These are phyloP conservation scores for Epichloe scottii DNA, from an alignment of 2,329 filamentous ascomycete genomes.

Conservation along the genomic window DNA sequence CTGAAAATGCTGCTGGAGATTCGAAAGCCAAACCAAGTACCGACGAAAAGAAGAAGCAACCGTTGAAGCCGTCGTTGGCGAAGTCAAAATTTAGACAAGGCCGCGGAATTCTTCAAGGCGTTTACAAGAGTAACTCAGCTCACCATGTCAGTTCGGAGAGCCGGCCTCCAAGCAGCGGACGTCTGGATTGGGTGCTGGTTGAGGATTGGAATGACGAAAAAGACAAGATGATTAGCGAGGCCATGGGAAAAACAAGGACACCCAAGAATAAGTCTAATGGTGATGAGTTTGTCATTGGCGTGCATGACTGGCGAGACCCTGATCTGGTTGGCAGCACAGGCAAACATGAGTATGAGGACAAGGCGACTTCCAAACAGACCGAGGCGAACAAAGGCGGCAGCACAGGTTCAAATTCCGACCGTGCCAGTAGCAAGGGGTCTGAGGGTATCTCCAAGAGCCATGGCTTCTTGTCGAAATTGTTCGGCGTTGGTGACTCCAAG, in stretches of 20 bases:
- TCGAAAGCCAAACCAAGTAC: slow-evolving; percentile 15
- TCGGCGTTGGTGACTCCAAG: slow-evolving; percentile 29
- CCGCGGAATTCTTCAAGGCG: not conserved
- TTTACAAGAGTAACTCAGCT: slow-evolving; percentile 13
- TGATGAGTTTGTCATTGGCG: slow-evolving; percentile 62
- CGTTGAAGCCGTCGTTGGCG: slow-evolving; percentile 10
- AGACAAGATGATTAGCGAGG: slow-evolving; percentile 30
- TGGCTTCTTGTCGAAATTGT: slow-evolving; percentile 36
- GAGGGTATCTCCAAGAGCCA: slow-evolving; percentile 25
- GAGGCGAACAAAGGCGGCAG: not conserved
- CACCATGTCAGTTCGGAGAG: slow-evolving; percentile 35
- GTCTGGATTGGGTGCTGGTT: slow-evolving; percentile 59
- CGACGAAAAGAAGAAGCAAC: slow-evolving; percentile 13
- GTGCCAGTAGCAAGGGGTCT: not conserved
- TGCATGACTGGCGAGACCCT: slow-evolving; percentile 77
- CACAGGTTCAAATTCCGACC: not conserved
- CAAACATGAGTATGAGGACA: slow-evolving; percentile 4
- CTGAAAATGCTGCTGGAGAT: slow-evolving; percentile 14
- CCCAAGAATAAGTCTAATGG: slow-evolving; percentile 4
- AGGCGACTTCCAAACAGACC: not conserved
- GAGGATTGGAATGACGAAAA: slow-evolving; percentile 52
- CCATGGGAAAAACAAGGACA: slow-evolving; percentile 16
- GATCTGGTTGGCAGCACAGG: slow-evolving; percentile 27
- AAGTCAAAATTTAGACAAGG: slow-evolving; percentile 6
- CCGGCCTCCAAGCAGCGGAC: slow-evolving; percentile 59